These are phyloP conservation scores for Seiridium cupressi DNA, from an alignment of 2,329 filamentous ascomycete genomes.

Conservation along the genomic window DNA sequence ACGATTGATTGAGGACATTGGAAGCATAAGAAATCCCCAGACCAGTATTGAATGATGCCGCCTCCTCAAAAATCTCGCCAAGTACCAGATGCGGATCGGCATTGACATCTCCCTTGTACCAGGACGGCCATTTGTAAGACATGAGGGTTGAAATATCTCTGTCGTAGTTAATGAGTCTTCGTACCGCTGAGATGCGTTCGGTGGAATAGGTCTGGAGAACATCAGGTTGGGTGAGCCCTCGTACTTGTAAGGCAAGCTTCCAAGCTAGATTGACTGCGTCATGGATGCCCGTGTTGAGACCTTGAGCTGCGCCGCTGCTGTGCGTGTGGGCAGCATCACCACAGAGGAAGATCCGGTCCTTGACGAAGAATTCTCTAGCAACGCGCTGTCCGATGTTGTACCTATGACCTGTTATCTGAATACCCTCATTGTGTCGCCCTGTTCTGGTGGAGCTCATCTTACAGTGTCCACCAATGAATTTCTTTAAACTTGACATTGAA, in stretches of 20 bases:
- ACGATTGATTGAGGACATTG: not conserved
- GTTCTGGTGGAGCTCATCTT: constrained; percentile 26
- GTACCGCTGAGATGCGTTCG: constrained; percentile 60
- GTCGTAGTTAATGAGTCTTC: constrained; percentile 59
- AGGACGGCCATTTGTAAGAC: constrained; percentile 35
- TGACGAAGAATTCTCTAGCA: constrained; percentile 60
- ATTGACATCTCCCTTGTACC: constrained; percentile 37
- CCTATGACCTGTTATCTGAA: constrained; percentile 42
- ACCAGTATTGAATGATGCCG: constrained; percentile 20
- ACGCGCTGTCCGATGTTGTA: constrained; percentile 73
- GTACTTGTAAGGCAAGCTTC: constrained; percentile 47
- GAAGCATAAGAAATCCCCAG: constrained; percentile 53
- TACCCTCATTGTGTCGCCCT: not conserved
- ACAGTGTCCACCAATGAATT: constrained; percentile 57
- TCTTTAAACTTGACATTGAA: constrained; percentile 38
- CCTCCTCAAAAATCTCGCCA: constrained; percentile 48
- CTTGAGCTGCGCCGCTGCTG: constrained; percentile 61
- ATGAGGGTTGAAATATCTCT: constrained; percentile 38
- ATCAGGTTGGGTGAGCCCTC: constrained; percentile 51
- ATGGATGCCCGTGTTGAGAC: constrained; percentile 56
- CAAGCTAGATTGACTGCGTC: constrained; percentile 49
- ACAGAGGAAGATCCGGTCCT: constrained; percentile 61
- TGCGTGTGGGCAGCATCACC: constrained; percentile 63
- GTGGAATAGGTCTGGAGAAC: constrained; percentile 61
- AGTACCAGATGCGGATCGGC: constrained; percentile 45